Evolutionary conservation across 2,329 filamentous ascomycete genomes (phyloP).

Genomic region (Uncinocarpus reesii): DNA sequence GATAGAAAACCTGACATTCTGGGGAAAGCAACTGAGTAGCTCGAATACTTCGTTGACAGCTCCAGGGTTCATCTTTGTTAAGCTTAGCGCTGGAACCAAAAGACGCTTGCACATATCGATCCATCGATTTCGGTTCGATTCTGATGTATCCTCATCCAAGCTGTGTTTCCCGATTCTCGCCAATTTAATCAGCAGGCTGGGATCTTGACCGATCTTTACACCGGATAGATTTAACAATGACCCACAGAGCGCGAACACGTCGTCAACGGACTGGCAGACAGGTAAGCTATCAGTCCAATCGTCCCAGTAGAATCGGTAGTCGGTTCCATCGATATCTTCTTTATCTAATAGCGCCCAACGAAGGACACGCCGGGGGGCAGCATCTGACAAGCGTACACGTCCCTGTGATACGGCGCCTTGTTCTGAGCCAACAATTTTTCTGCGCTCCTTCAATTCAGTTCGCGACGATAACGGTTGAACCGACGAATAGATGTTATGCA

Average conservation of each 20-base stretch:
- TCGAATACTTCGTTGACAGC: constrained; percentile 79
- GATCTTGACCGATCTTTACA: constrained; percentile 78
- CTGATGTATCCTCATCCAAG: constrained; percentile 58
- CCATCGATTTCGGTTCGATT: constrained; percentile 67
- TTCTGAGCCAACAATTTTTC: constrained; percentile 48
- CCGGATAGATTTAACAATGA: constrained; percentile 79
- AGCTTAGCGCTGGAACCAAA: constrained; percentile 76
- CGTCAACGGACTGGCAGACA: constrained; percentile 78
- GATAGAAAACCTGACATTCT: constrained; percentile 68
- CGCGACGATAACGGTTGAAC: constrained; percentile 40
- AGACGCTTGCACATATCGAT: constrained; percentile 70
- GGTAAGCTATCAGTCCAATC: constrained; percentile 94
- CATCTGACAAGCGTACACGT: constrained; percentile 50
- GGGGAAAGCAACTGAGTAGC: constrained; percentile 67
- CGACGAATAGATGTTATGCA: constrained; percentile 61
- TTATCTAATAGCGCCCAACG: constrained; percentile 79
- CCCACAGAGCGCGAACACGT: constrained; percentile 76
- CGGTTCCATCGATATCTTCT: constrained; percentile 60
- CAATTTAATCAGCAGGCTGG: constrained; percentile 66
- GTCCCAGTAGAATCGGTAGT: constrained; percentile 93
- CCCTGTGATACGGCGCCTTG: constrained; percentile 61
- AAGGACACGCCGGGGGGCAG: constrained; percentile 55
- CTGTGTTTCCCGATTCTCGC: constrained; percentile 75
- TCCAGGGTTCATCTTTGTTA: constrained; percentile 73
- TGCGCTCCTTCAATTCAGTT: constrained; percentile 39